Conservation (phyloP, 495 filamentous ascomycete genomes). For the Aspergillus panamensis region DNA sequence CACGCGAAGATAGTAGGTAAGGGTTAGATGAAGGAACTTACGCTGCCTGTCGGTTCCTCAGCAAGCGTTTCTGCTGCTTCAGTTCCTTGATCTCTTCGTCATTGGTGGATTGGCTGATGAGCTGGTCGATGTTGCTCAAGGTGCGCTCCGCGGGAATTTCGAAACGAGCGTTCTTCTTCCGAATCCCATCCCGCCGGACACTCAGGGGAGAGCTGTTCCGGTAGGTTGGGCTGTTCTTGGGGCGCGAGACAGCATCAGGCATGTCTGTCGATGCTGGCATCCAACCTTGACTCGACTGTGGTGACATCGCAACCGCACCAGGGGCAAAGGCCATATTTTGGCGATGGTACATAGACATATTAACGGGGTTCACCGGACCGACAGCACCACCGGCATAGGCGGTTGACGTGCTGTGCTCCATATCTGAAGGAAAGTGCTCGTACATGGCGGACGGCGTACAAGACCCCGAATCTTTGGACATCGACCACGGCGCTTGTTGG, state of each 20-base stretch:
- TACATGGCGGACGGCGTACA: slow-evolving; percentile 60
- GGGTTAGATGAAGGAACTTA: slow-evolving; percentile 48
- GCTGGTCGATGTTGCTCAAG: slow-evolving; percentile 88
- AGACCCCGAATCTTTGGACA: slow-evolving; percentile 49
- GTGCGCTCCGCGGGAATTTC: slow-evolving; percentile 94
- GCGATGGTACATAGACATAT: slow-evolving; percentile 47
- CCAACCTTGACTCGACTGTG: slow-evolving; percentile 62
- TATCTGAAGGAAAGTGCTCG: slow-evolving; percentile 61
- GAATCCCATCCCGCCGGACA: slow-evolving; percentile 80
- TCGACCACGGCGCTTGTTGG: slow-evolving; percentile 47
- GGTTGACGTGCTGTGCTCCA: slow-evolving; percentile 54
- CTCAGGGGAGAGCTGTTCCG: slow-evolving; percentile 75
- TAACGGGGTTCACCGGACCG: slow-evolving; percentile 45
- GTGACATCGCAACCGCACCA: slow-evolving; percentile 54
- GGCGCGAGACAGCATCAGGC: slow-evolving; percentile 57
- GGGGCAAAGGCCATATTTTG: slow-evolving; percentile 37
- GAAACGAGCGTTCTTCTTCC: slow-evolving; percentile 99
- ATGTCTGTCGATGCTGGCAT: slow-evolving; percentile 55
- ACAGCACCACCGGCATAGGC: slow-evolving; percentile 52
- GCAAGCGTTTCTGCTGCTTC: slow-evolving; percentile 94
- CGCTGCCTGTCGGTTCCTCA: slow-evolving; percentile 95
- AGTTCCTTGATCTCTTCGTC: slow-evolving; percentile 96
- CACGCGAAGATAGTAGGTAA: slow-evolving; percentile 9
- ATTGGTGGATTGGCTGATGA: slow-evolving; percentile 83
- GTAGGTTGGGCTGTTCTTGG: slow-evolving; percentile 74